Evolutionary conservation across 2,329 filamentous ascomycete genomes (phyloP), one percentile per base, ranked within the genome.

Genomic region (Paracorniculantispora psalliotae): DNA sequence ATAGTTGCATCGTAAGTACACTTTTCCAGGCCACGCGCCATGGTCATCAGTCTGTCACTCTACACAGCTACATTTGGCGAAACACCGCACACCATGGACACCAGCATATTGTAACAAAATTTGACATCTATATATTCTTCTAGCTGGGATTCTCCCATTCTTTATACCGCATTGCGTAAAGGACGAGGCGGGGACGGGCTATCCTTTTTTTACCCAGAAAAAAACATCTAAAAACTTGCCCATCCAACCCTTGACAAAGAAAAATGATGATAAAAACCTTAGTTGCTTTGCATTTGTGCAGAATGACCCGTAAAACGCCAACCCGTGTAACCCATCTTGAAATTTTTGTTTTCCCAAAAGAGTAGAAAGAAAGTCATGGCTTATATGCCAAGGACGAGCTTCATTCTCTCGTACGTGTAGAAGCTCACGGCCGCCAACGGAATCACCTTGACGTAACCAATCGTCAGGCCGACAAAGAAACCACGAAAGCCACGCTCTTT

Each of bases 371-470:
- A n/a, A n/a, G n/a, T 26, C 25, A 15, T 41, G 39, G 47, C 33
- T 66, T 69, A 90, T 68, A 92, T 90, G 44, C 85, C 86, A 64
- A 92, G 75, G 64, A 79, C 75, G 47, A 75, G 80, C 77, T 88
- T 88, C 65, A 81, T 74, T 61, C 85, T 79, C 72, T 88, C 85
- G 66, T 88, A 88, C 17, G 83, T 84, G 68, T 83, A 88, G 68
- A 88, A 88, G 65, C 79, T 81, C 57, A 83, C 79, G 13, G 94
- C 94, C 28, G 77, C 85, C 90, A 99, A 89, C 3, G 94, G 94
- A 62, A 97, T 81, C 54, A 97, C 85, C 77, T 99, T 99, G 68
- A 92, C 84, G 73, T 97, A 99, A 8, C 94, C 94, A 73, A 99
- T 97, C 1, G 89, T 91, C 71, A 99, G 75, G 0, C 94, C 94